phyloP scores from a whole-genome alignment of 441 rosid species.

The Adansonia gregorii region DNA sequence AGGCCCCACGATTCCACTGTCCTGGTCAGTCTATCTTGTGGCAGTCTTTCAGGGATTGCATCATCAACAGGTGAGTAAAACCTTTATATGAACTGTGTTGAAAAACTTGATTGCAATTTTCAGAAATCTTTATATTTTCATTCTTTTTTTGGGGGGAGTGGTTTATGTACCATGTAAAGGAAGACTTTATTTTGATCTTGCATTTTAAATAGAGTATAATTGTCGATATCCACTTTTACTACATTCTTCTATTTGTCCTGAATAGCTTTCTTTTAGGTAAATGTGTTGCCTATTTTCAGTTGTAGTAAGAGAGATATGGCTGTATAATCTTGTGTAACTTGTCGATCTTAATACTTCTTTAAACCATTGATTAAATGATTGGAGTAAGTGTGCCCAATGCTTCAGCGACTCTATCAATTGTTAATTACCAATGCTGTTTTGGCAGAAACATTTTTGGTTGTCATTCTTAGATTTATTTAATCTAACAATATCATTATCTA shows the following conservation, averaged over 20 bases:
- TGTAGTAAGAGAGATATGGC: neutral
- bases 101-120: conserved; percentile 11
- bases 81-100: conserved; percentile 28
- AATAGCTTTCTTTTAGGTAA: conserved; percentile 8
- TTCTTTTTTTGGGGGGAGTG: neutral
- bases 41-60: conserved; percentile 91
- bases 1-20: conserved; percentile 81
- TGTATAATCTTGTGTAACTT: neutral
- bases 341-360: neutral
- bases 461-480: conserved; percentile 26
- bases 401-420: conserved; percentile 8
- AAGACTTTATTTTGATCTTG: neutral
- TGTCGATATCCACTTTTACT: neutral
- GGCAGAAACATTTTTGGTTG: conserved; percentile 28
- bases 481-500: conserved; percentile 22
- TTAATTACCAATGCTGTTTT: conserved; percentile 25
- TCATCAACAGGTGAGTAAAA: conserved; percentile 79
- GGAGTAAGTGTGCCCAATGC: conserved; percentile 8
- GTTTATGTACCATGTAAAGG: conserved; percentile 6
- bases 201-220: neutral
- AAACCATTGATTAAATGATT: conserved; percentile 9
- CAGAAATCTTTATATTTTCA: neutral
- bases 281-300: neutral
- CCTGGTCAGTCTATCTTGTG: conserved; percentile 79
- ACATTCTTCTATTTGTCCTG: conserved; percentile 4